Conservation (phyloP, 1,139 yeast species). For the Blastobotrys aristatus region DNA sequence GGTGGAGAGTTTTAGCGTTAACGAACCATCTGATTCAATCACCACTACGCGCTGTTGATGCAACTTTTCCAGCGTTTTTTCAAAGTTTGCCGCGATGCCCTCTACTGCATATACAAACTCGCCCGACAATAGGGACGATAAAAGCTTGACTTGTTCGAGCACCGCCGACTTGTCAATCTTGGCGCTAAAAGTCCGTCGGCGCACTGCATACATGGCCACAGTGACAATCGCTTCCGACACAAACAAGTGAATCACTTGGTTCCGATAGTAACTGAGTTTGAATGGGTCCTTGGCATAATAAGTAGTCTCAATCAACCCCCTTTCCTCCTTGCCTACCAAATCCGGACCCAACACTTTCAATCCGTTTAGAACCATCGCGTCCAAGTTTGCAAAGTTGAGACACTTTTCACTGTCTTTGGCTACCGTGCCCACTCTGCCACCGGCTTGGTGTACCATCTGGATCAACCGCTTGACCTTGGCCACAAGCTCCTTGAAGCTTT, state of each 20-base stretch:
- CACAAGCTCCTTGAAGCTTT: slow-evolving; percentile 34
- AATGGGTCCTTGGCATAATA: slow-evolving; percentile 40
- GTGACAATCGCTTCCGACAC: slow-evolving; percentile 40
- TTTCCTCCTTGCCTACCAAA: slow-evolving; percentile 35
- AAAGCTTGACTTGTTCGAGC: slow-evolving; percentile 30
- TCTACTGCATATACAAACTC: slow-evolving; percentile 40
- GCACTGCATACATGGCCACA: slow-evolving; percentile 34
- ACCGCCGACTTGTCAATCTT: slow-evolving; percentile 24
- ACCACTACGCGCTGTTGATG: slow-evolving; percentile 32
- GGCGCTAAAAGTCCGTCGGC: slow-evolving; percentile 14
- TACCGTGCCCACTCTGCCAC: slow-evolving; percentile 39
- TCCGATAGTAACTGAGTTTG: slow-evolving; percentile 41
- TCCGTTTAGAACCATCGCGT: slow-evolving; percentile 36
- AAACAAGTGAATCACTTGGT: slow-evolving; percentile 41
- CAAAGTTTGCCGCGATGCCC: slow-evolving; percentile 36
- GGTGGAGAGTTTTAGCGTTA: slow-evolving; percentile 27
- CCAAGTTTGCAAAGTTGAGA: slow-evolving; percentile 26
- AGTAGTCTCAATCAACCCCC: slow-evolving; percentile 37
- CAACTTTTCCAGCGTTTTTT: slow-evolving; percentile 31
- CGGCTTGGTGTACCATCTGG: slow-evolving; percentile 33
- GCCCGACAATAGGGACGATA: slow-evolving; percentile 37
- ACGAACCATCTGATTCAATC: slow-evolving; percentile 21
- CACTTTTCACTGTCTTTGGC: slow-evolving; percentile 17
- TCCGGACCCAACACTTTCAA: slow-evolving; percentile 38
- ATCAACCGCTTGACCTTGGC: slow-evolving; percentile 37